Evolutionary conservation across 73 alveolate species (phyloP).

Genomic region (Paramecium octaurelia): DNA sequence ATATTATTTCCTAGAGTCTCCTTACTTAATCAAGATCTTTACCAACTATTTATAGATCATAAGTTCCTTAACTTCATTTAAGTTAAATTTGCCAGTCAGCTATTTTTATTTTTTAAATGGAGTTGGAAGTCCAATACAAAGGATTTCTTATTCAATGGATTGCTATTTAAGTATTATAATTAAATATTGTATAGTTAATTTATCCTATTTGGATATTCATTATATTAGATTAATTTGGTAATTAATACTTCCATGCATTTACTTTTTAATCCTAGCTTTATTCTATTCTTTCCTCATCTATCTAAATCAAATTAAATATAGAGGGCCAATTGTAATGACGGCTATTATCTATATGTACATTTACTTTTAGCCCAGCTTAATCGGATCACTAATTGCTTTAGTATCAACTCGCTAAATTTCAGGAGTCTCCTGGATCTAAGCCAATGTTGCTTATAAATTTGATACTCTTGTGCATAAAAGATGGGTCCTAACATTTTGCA

Average conservation of each 20-base stretch:
- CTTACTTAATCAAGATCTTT: not conserved
- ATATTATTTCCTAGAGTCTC: not conserved
- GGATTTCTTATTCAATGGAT: not conserved
- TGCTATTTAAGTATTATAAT: not conserved
- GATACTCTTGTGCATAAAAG: not conserved
- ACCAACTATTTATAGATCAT: not conserved
- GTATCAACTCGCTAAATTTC: not conserved
- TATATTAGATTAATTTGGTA: constrained; percentile 2
- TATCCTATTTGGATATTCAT: not conserved
- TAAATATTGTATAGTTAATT: not conserved
- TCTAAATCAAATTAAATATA: not conserved
- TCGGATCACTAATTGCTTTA: not conserved
- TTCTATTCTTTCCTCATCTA: not conserved
- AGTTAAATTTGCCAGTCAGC: not conserved
- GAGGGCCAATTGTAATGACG: not conserved
- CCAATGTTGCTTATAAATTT: not conserved
- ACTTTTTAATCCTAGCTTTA: not conserved
- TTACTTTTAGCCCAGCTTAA: constrained; percentile 13
- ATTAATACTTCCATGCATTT: not conserved
- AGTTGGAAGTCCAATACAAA: constrained; percentile 12
- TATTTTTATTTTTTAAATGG: not conserved
- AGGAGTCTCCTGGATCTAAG: not conserved
- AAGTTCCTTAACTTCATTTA: not conserved
- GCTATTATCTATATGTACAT: not conserved
- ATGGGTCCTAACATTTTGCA: not conserved